A percentile compares a stretch with the other conserved stretches of the same genome.
phyloP scores from a whole-genome alignment of 2,329 filamentous ascomycete species.

The Microcyclosporella mali region DNA sequence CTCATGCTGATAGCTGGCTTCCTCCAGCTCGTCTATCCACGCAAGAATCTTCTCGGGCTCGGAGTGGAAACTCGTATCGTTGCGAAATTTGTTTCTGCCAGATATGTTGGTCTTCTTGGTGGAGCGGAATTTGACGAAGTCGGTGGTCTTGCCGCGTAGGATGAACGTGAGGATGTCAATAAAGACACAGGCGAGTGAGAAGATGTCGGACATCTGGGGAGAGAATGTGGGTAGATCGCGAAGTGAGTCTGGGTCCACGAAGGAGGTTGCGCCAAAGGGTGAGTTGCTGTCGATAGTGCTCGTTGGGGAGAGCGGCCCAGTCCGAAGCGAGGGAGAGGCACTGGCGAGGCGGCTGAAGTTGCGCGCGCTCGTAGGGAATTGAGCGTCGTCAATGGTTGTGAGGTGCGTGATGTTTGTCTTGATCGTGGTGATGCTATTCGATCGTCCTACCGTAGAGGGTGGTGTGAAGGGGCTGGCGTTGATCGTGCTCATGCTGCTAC shows the following conservation, averaged over 20 bases:
- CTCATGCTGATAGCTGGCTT: slow-evolving; percentile 20
- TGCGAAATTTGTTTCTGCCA: slow-evolving; percentile 15
- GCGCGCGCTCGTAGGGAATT: slow-evolving; percentile 21
- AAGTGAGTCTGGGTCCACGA: slow-evolving; percentile 39
- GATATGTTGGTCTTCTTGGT: slow-evolving; percentile 48
- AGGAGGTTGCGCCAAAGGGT: slow-evolving; percentile 25
- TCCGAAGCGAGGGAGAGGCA: slow-evolving; percentile 12
- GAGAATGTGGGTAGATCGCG: slow-evolving; percentile 33
- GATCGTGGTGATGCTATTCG: slow-evolving; percentile 22
- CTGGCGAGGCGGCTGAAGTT: slow-evolving; percentile 21
- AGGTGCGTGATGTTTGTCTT: slow-evolving; percentile 14
- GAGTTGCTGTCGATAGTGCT: slow-evolving; percentile 8
- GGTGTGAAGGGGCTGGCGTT: slow-evolving; percentile 21
- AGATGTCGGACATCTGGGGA: slow-evolving; percentile 56
- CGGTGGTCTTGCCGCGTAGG: slow-evolving; percentile 59
- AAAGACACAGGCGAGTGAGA: slow-evolving; percentile 66
- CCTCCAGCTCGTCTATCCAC: slow-evolving; percentile 55
- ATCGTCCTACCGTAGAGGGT: slow-evolving; percentile 18
- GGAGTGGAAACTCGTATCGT: slow-evolving; percentile 66
- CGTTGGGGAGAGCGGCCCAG: slow-evolving; percentile 10
- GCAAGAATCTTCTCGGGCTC: slow-evolving; percentile 62
- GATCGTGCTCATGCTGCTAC: slow-evolving; percentile 24
- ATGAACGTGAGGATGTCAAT: slow-evolving; percentile 65
- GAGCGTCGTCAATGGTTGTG: slow-evolving; percentile 7
- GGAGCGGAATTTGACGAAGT: slow-evolving; percentile 61